Evolutionary conservation across 1,139 yeast genomes (phyloP).

Genomic region (Suhomyces ambrosiae): DNA sequence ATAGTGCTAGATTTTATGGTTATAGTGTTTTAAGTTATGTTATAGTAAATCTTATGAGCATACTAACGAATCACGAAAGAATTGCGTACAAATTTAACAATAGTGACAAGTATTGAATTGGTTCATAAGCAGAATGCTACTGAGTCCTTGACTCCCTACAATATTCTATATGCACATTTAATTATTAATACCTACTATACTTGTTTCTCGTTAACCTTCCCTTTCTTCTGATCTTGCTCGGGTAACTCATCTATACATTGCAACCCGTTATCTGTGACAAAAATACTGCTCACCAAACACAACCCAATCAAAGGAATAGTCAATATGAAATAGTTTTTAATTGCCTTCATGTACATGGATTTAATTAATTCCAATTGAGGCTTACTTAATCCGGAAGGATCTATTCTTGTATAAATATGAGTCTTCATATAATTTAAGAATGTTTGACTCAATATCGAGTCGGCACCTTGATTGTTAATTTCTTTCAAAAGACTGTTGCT

Average conservation of each 20-base stretch:
- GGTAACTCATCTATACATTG: slow-evolving; percentile 22
- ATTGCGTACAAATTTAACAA: too few species aligned
- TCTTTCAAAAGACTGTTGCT: slow-evolving; percentile 20
- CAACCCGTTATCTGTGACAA: slow-evolving; percentile 22
- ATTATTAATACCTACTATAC: background rate
- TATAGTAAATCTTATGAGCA: too few species aligned
- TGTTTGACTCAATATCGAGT: slow-evolving; percentile 10
- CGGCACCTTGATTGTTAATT: slow-evolving; percentile 12
- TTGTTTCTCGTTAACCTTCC: slow-evolving; percentile 9
- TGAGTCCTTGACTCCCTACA: too few species aligned
- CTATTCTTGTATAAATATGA: slow-evolving; percentile 20
- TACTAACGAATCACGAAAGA: too few species aligned
- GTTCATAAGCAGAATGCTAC: too few species aligned
- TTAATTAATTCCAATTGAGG: slow-evolving; percentile 17
- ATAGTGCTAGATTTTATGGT: too few species aligned
- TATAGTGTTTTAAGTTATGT: too few species aligned
- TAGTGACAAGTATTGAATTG: too few species aligned
- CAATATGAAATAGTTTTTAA: slow-evolving; percentile 20
- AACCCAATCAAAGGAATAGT: slow-evolving; percentile 21
- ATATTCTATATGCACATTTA: too few species aligned
- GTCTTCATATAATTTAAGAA: slow-evolving; percentile 18
- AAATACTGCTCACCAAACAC: slow-evolving; percentile 18
- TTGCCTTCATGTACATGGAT: slow-evolving; percentile 22
- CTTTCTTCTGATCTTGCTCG: slow-evolving; percentile 4
- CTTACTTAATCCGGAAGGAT: slow-evolving; percentile 12